phyloP scores from a whole-genome alignment of 768 basidiomycete species.

The Hygrophorus russula region DNA sequence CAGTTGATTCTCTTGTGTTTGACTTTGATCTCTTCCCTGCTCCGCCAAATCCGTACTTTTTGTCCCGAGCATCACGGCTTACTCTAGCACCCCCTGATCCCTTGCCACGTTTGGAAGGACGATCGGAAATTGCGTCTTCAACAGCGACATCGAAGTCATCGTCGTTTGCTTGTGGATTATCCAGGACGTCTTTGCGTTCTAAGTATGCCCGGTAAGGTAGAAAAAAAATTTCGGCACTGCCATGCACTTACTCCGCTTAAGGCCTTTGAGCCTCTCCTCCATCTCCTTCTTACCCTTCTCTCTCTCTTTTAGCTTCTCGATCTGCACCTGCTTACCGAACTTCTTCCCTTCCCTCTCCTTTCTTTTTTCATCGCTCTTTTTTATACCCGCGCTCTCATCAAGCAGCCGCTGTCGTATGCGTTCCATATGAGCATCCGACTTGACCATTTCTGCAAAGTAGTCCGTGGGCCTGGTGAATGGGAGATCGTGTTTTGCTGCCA shows the following conservation, averaged over 20 bases:
- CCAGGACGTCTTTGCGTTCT: slow-evolving; percentile 82
- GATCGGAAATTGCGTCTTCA: slow-evolving; percentile 78
- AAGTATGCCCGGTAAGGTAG: slow-evolving; percentile 1
- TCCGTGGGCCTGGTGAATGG: slow-evolving; percentile 88
- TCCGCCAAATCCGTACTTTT: slow-evolving; percentile 78
- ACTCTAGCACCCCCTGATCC: slow-evolving; percentile 20
- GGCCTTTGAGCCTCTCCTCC: slow-evolving; percentile 72
- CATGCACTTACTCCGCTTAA: slow-evolving; percentile 72
- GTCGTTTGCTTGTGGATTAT: slow-evolving; percentile 46
- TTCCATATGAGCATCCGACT: slow-evolving; percentile 96
- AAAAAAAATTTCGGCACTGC: background rate
- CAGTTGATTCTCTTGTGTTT: slow-evolving; percentile 74
- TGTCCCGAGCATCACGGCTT: slow-evolving; percentile 53
- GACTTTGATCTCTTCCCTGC: slow-evolving; percentile 61
- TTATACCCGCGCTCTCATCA: slow-evolving; percentile 81
- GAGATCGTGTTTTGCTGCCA: slow-evolving; percentile 70
- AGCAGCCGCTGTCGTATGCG: slow-evolving; percentile 83
- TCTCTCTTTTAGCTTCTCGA: slow-evolving; percentile 87
- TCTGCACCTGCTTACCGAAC: slow-evolving; percentile 95
- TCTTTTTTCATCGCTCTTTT: slow-evolving; percentile 84
- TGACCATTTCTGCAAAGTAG: slow-evolving; percentile 99
- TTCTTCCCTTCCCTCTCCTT: slow-evolving; percentile 94
- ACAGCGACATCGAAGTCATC: slow-evolving; percentile 83
- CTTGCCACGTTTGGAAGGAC: slow-evolving; percentile 41
- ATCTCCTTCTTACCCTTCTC: slow-evolving; percentile 86